Base-by-base conservation (phyloP, 2,329 filamentous ascomycete species). In the Grosmannia clavigera region DNA sequence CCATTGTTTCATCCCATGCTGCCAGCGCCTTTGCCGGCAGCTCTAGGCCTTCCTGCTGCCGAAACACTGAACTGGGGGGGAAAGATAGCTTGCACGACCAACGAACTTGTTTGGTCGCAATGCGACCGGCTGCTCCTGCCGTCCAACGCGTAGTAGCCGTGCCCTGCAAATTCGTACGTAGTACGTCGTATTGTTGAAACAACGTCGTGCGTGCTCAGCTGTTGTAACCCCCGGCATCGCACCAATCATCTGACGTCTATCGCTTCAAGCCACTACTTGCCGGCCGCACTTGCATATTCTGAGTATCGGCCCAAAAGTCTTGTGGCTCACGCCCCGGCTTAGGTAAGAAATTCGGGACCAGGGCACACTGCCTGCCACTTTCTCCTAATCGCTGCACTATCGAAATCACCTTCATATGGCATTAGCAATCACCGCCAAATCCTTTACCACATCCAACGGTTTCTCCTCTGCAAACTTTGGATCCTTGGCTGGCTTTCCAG, bases 371-470 rank as follows among this genome's bases (percentile, higher is more conserved):
- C 6, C 27, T 59, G 52, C 35, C 53, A 46, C 54, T 54, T 56
- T 60, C 59, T 60, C 54, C 58, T 60, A 60, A 59, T 55, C 50
- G 35, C 38, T 57, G 38, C 53, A 58, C 54, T 60, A 57, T 60
- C 59, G 50, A 57, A 60, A 33, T 57, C 55, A 46, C 38, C 51
- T 56, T 19, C 29, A 31, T 31, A 25, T 7, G 55, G 27, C 33
- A 60, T 57, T 58, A 58, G 46, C 59, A 60, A 60, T 58, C 59
- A 60, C 22, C 11, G 46, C 52, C 53, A 35, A 60, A 58, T 10
- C 29, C 46, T 40, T 60, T 58, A 19, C 59, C 59, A 60, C 55
- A 48, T 33, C 58, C 46, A 33, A 31, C 48, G n/a, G 29, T n/a
- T 31, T 40, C 46, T 51, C 33, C 3, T 27, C 25, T 57, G 10